Percentiles rank a stretch among this genome's conserved stretches.
Evolutionary conservation across 2,329 filamentous ascomycete genomes (phyloP).

Genomic region (Kalmusia sp.): DNA sequence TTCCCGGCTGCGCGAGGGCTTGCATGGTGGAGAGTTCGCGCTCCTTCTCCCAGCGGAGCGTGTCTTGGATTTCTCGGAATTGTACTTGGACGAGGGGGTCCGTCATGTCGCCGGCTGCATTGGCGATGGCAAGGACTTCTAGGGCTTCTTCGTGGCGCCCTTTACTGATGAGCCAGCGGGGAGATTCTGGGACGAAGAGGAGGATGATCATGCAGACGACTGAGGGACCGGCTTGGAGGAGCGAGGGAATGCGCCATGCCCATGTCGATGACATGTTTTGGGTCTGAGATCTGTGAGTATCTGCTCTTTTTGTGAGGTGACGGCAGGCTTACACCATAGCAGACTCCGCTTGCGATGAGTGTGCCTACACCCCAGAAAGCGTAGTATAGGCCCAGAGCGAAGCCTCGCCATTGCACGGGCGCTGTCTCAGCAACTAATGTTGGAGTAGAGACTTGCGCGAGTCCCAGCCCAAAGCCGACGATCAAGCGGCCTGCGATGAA

Average conservation of each 20-base stretch:
- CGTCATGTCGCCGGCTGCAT: conserved; percentile 59
- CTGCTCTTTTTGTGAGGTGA: not conserved
- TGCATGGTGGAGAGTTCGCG: conserved; percentile 19
- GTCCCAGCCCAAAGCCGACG: conserved; percentile 65
- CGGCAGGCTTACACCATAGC: conserved; percentile 41
- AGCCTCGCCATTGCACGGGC: conserved; percentile 65
- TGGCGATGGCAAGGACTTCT: conserved; percentile 53
- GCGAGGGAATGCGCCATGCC: conserved; percentile 65
- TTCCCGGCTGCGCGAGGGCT: conserved; percentile 22
- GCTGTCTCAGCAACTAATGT: conserved; percentile 67
- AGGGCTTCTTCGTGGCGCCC: conserved; percentile 51
- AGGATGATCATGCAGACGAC: conserved; percentile 58
- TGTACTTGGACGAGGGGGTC: conserved; percentile 60
- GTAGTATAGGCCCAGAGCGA: conserved; percentile 64
- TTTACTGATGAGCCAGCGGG: conserved; percentile 58
- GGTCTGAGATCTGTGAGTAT: conserved; percentile 28
- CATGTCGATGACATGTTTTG: conserved; percentile 48
- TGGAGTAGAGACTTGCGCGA: conserved; percentile 63
- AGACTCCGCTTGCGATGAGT: conserved; percentile 59
- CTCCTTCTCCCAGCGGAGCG: conserved; percentile 41
- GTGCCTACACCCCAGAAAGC: conserved; percentile 57
- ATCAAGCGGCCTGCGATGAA: conserved; percentile 67
- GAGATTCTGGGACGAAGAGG: conserved; percentile 52
- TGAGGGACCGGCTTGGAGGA: conserved; percentile 52
- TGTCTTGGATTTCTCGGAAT: conserved; percentile 61